Percentiles rank a stretch among this genome's conserved stretches.
Evolutionary conservation across 202 grass and related monocot genomes (phyloP).

Genomic region (Brachypodium distachyon): DNA sequence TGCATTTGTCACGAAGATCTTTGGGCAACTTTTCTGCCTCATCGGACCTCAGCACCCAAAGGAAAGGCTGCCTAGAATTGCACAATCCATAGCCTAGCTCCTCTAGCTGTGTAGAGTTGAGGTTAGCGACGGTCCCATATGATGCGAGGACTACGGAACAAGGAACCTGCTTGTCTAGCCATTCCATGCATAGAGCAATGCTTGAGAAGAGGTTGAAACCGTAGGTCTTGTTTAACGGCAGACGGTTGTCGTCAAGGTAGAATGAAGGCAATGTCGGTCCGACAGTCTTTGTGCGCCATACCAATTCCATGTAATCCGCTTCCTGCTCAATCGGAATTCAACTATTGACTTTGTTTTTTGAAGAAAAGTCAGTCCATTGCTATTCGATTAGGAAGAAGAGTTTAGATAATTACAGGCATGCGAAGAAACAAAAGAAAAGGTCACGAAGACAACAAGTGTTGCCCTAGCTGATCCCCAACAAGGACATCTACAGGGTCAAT

Average conservation of each 20-base stretch:
- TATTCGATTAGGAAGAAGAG: too few species aligned
- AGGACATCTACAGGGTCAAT: too few species aligned
- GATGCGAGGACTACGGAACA: not conserved
- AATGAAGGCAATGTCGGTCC: not conserved
- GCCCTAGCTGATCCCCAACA: too few species aligned
- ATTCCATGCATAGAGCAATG: not conserved
- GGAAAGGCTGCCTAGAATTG: not conserved
- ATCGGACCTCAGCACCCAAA: not conserved
- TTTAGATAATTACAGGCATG: too few species aligned
- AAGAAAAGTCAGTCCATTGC: too few species aligned
- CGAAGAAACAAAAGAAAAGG: too few species aligned
- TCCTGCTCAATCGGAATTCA: not conserved
- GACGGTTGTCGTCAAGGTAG: not conserved
- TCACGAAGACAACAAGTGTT: too few species aligned
- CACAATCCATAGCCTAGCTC: not conserved
- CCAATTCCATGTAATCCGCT: not conserved
- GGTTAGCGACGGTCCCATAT: not conserved
- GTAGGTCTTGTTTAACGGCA: not conserved
- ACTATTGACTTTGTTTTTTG: too few species aligned
- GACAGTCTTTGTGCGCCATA: not conserved
- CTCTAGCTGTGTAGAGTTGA: not conserved
- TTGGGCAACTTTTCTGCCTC: not conserved
- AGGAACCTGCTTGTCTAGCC: not conserved
- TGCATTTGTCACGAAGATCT: not conserved
- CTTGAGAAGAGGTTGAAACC: not conserved